Conservation (phyloP, 371 early-diverging fungal species). For the Apophysomyces elegans region DNA sequence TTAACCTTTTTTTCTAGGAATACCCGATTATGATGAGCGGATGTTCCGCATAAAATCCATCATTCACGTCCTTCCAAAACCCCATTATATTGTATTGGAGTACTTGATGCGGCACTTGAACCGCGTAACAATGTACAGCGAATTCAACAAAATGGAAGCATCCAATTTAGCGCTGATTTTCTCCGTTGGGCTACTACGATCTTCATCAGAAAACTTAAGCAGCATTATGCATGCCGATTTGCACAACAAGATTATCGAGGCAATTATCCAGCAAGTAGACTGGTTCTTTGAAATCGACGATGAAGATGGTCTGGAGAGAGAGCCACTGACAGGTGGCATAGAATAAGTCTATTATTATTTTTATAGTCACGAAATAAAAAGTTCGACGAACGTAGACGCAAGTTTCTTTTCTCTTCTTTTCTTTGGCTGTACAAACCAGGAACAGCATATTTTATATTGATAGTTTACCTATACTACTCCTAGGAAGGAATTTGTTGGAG, state of each 20-base stretch:
- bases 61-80: conserved; percentile 71
- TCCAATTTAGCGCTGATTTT: conserved; percentile 86
- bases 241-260: conserved; percentile 60
- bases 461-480: too few relatives aligned
- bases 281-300: conserved; percentile 62
- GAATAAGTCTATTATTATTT: not conserved
- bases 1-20: conserved; percentile 42
- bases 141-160: conserved; percentile 88
- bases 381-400: not conserved
- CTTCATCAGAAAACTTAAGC: conserved; percentile 51
- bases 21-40: conserved; percentile 75
- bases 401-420: not conserved
- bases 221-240: conserved; percentile 61
- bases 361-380: not conserved
- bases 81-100: conserved; percentile 72
- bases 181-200: conserved; percentile 64
- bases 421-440: not conserved
- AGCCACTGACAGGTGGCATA: conserved; percentile 1
- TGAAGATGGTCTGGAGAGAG: conserved; percentile 8
- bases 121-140: conserved; percentile 63
- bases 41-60: conserved; percentile 71
- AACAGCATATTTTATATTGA: too few relatives aligned
- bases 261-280: conserved; percentile 62
- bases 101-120: conserved; percentile 75
- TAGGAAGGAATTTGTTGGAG: too few relatives aligned